A percentile compares a stretch with the other conserved stretches of the same genome.
Evolutionary conservation across 2,329 filamentous ascomycete genomes (phyloP).

Genomic region (Xylariales sp.): DNA sequence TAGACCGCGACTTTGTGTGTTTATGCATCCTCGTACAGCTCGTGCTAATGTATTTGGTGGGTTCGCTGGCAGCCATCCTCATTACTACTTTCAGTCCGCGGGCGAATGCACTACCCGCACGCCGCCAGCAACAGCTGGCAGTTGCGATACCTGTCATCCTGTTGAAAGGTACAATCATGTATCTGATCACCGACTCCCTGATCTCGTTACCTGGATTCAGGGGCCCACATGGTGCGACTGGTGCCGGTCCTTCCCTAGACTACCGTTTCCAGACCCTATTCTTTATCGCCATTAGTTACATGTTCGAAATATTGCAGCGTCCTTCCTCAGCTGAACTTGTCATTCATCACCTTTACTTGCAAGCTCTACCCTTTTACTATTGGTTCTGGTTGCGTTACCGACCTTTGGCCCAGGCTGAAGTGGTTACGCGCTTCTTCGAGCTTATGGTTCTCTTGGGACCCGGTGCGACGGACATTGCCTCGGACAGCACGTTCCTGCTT

Average conservation of each 20-base stretch:
- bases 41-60: constrained; percentile 1
- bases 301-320: constrained; percentile 3
- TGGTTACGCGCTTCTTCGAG: constrained; percentile 1
- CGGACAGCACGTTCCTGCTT: constrained; percentile 2
- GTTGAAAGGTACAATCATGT: constrained; percentile 1
- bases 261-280: constrained; percentile 4
- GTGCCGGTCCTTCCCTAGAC: background rate
- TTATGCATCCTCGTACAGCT: constrained; percentile 4
- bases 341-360: constrained; percentile 1
- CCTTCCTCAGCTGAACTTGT: constrained; percentile 3
- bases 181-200: constrained; percentile 1
- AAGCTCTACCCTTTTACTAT: constrained; percentile 1
- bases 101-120: background rate
- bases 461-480: constrained; percentile 3
- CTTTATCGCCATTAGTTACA: constrained; percentile 4
- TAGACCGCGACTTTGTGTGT: background rate
- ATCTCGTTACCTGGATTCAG: background rate
- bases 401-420: background rate
- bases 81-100: background rate
- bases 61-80: background rate
- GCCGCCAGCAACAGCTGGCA: constrained; percentile 4
- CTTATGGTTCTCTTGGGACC: constrained; percentile 3
- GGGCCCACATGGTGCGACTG: too few species aligned
- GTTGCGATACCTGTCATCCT: constrained; percentile 5
- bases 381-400: constrained; percentile 4